These are phyloP conservation scores for Paramecium caudatum DNA, from an alignment of 73 alveolate genomes.

Conservation along the genomic window DNA sequence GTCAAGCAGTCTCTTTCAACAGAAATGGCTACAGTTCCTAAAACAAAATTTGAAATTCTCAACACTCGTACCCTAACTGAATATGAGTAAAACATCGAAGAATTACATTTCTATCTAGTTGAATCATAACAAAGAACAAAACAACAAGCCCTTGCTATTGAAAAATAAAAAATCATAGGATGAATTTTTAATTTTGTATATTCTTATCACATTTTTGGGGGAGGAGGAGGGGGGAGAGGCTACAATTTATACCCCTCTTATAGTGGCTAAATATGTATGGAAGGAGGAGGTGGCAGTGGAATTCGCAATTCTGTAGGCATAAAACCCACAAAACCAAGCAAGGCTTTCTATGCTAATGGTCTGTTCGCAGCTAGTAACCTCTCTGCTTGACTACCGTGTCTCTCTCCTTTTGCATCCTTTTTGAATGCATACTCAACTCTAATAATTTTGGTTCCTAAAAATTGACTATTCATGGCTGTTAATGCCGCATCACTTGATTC, in stretches of 20 bases:
- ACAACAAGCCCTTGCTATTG: neutral
- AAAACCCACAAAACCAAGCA: conserved; percentile 48
- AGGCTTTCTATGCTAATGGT: conserved; percentile 61
- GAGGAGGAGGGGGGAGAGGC: conserved; percentile 65
- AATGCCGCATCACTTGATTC: conserved; percentile 85
- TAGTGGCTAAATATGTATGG: conserved; percentile 58
- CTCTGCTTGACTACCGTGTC: conserved; percentile 74
- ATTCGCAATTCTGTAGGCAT: conserved; percentile 65
- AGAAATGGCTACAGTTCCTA: conserved; percentile 51
- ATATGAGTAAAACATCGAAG: conserved; percentile 40
- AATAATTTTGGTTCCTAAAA: conserved; percentile 69
- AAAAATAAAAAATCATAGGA: neutral
- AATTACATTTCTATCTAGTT: neutral
- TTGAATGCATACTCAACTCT: conserved; percentile 76
- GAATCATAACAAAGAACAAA: conserved; percentile 9
- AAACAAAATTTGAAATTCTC: conserved; percentile 40
- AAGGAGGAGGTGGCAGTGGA: conserved; percentile 74
- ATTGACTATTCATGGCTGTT: conserved; percentile 77
- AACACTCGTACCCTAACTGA: conserved; percentile 19
- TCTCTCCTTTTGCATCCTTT: conserved; percentile 77
- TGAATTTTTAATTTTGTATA: neutral
- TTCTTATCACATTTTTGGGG: conserved; percentile 39
- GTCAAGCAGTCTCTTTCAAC: conserved; percentile 7
- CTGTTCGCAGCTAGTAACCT: conserved; percentile 76
- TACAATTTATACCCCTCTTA: conserved; percentile 67